phyloP scores from a whole-genome alignment of 73 alveolate genomes.

The Paramecium pentaurelia region DNA sequence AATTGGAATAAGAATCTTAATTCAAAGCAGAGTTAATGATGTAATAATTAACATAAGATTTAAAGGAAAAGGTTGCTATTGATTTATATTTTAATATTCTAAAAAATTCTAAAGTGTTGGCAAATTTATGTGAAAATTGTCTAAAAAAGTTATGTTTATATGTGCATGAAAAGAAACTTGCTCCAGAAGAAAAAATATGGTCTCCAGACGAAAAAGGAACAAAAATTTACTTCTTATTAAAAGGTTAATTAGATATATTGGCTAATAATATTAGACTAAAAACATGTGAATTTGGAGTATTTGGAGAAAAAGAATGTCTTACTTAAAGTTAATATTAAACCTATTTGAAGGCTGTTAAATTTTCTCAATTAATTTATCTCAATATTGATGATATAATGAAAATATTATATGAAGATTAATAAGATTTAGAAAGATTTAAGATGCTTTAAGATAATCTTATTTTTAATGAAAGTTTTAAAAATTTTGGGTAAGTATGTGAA shows the following conservation, averaged over 20 bases:
- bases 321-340: neutral
- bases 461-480: neutral
- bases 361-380: neutral
- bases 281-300: neutral
- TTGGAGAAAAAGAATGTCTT: slow-evolving; percentile 30
- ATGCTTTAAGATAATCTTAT: neutral
- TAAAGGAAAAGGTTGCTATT: slow-evolving; percentile 37
- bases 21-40: slow-evolving; percentile 6
- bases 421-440: slow-evolving; percentile 1
- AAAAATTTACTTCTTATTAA: neutral
- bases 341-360: neutral
- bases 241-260: slow-evolving; percentile 13
- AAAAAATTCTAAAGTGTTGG: neutral
- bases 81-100: neutral
- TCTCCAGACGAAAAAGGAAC: neutral
- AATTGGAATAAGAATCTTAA: neutral
- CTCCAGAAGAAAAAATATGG: slow-evolving; percentile 23
- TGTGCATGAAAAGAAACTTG: neutral
- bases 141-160: neutral
- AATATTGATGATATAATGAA: neutral
- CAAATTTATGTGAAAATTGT: neutral
- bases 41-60: neutral
- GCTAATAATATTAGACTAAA: neutral
- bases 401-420: neutral
- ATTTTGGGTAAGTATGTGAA: slow-evolving; percentile 44